Percentiles rank a stretch among this genome's conserved stretches.
These are phyloP conservation scores for Spiraea crenata DNA, from an alignment of 331 rosid species.

Conservation along the genomic window DNA sequence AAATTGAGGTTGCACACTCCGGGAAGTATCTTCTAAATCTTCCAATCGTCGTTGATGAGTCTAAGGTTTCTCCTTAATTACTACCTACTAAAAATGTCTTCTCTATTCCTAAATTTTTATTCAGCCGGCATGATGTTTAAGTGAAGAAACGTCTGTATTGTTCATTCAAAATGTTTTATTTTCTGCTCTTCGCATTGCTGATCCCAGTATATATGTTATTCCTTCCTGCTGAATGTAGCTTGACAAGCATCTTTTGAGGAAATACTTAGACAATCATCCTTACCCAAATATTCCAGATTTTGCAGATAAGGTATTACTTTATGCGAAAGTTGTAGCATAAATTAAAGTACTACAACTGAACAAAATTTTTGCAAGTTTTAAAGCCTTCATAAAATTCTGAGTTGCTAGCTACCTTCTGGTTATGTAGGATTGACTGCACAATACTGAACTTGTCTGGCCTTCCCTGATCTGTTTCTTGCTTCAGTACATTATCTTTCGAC, in stretches of 20 bases:
- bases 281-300: conserved; percentile 68
- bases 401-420: not conserved
- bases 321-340: conserved; percentile 5
- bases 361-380: not conserved
- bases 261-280: conserved; percentile 64
- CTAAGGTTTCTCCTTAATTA: conserved; percentile 61
- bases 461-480: not conserved
- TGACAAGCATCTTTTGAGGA: conserved; percentile 75
- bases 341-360: not conserved
- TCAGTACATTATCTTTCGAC: conserved; percentile 84
- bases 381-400: not conserved
- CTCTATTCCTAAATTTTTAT: no score
- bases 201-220: not conserved
- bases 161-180: no score
- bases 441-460: no score
- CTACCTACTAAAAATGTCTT: no score
- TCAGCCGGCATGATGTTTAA: no score
- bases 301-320: conserved; percentile 68
- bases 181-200: conserved; percentile 27
- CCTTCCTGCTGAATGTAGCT: conserved; percentile 55
- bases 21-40: conserved; percentile 95
- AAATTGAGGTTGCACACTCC: conserved; percentile 76
- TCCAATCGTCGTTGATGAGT: conserved; percentile 85
- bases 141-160: no score
- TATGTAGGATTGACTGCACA: not conserved